Evolutionary conservation across 257 asterid genomes (phyloP).

Genomic region (Gardenia jasminoides): DNA sequence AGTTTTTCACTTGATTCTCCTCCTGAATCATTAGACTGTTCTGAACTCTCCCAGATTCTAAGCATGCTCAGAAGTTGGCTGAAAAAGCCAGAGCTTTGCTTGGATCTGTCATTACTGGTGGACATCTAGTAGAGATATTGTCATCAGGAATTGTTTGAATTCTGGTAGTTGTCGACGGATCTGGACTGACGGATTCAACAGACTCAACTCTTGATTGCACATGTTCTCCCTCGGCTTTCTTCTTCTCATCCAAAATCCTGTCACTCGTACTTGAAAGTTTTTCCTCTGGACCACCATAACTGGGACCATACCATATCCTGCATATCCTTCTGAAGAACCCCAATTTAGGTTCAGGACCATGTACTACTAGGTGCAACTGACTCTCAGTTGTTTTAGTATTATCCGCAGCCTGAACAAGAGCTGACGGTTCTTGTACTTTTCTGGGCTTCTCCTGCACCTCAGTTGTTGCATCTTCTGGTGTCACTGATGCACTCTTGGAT

Average conservation of each 20-base stretch:
- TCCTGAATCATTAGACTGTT: slow-evolving; percentile 22
- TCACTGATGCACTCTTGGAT: slow-evolving; percentile 23
- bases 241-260: slow-evolving; percentile 21
- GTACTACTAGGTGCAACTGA: slow-evolving; percentile 21
- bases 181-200: slow-evolving; percentile 22
- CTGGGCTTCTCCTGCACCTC: slow-evolving; percentile 27
- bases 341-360: slow-evolving; percentile 30
- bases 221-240: slow-evolving; percentile 25
- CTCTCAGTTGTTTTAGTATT: slow-evolving; percentile 27
- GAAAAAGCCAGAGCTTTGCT: slow-evolving; percentile 27
- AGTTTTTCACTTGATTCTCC: slow-evolving; percentile 27
- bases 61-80: slow-evolving; percentile 34
- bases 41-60: slow-evolving; percentile 41
- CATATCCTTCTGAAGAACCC: slow-evolving; percentile 48
- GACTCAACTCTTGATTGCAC: slow-evolving; percentile 20
- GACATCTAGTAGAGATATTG: slow-evolving; percentile 20
- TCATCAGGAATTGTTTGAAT: slow-evolving; percentile 29
- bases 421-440: slow-evolving; percentile 36
- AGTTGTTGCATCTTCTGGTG: slow-evolving; percentile 22
- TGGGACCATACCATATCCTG: slow-evolving; percentile 53
- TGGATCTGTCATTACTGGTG: slow-evolving; percentile 24
- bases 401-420: slow-evolving; percentile 28
- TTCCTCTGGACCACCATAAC: slow-evolving; percentile 23
- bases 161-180: slow-evolving; percentile 45
- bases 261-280: background rate